Evolutionary conservation across 805 yeast species (phyloP).

Genomic region (Yarrowia sp.): DNA sequence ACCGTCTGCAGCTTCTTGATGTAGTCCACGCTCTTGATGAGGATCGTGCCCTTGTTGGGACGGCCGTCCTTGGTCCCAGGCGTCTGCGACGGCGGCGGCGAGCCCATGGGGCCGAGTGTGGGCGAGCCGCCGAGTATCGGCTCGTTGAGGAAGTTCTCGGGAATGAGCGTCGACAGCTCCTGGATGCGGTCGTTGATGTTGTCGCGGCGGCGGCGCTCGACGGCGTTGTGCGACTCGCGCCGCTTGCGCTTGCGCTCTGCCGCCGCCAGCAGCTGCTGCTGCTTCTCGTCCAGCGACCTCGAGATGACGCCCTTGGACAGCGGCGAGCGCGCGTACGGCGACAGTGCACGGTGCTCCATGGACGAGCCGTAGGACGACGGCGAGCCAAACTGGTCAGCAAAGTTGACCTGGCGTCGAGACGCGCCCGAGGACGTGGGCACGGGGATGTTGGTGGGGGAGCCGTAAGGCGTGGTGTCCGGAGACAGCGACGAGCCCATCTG

Average conservation of each 20-base stretch:
- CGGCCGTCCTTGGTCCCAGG: constrained; percentile 50
- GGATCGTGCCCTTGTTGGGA: constrained; percentile 78
- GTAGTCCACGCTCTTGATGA: constrained; percentile 77
- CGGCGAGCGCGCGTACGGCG: constrained; percentile 23
- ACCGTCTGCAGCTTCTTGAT: constrained; percentile 56
- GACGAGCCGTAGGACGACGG: constrained; percentile 25
- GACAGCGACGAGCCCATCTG: constrained; percentile 10
- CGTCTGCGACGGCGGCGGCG: constrained; percentile 28
- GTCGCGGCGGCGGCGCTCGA: constrained; percentile 88
- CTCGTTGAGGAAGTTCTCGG: constrained; percentile 45
- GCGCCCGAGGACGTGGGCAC: constrained; percentile 14
- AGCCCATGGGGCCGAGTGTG: constrained; percentile 18
- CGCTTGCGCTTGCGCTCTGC: constrained; percentile 75
- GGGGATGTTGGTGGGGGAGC: constrained; percentile 16
- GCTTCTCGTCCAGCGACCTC: constrained; percentile 30
- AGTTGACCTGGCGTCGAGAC: constrained; percentile 1
- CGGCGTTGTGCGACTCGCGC: constrained; percentile 90
- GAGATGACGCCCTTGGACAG: constrained; percentile 18
- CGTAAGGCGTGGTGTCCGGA: constrained; percentile 21
- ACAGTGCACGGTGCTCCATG: constrained; percentile 15
- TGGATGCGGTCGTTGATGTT: constrained; percentile 84
- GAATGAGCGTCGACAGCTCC: constrained; percentile 77
- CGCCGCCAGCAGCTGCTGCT: constrained; percentile 42
- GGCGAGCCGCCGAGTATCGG: constrained; percentile 28
- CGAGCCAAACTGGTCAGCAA: constrained; percentile 27